Evolutionary conservation across 164 flowering plant genomes (phyloP), one percentile per base, ranked within the genome.

Genomic region (Chimonanthus salicifolius): DNA sequence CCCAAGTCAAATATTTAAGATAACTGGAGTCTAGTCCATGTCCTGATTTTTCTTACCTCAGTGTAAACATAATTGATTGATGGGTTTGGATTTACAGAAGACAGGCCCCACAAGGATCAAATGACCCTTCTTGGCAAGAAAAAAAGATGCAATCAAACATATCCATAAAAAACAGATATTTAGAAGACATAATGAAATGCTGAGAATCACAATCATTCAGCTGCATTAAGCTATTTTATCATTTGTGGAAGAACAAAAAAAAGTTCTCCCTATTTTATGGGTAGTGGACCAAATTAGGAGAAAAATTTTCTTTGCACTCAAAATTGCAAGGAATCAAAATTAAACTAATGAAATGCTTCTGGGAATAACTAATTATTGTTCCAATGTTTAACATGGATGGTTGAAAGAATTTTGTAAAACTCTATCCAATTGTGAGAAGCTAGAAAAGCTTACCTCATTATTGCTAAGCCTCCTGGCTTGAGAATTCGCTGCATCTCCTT

Each of bases 401-500:
- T 33, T 9, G 20, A 7, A 16, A 62, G 43, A 62, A 18, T 62
- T 18, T 16, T 62, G 21, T 16, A 15, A 62, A 7, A 18, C 64
- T 62, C 21, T 7, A 62, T 2, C 60, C 60, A 16, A 62, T 62
- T 54, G 3, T 62, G 20, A 47, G 49, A 67, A 67, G 9, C 18
- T 46, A 44, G 7, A 44, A 51, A 51, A 18, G 16, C 11, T 67
- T 20, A 67, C 98, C 97, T 92, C 86, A 89, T 88, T 76, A 92
- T 82, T 72, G 94, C 97, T 69, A 88, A 83, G 74, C 97, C 97
- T 63, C 97, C 92, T 9, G 98, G 98, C 83, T 94, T 92, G 64
- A 94, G 95, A 76, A 91, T 69, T 58, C 95, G 83, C 46, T 74
- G 33, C 97, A 94, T 91, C 82, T 94, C 98, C 86, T 90, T 92